Percentiles rank a stretch among this genome's conserved stretches.
Conservation (phyloP, 2,329 filamentous ascomycete species). For the Fusarium redolens region DNA sequence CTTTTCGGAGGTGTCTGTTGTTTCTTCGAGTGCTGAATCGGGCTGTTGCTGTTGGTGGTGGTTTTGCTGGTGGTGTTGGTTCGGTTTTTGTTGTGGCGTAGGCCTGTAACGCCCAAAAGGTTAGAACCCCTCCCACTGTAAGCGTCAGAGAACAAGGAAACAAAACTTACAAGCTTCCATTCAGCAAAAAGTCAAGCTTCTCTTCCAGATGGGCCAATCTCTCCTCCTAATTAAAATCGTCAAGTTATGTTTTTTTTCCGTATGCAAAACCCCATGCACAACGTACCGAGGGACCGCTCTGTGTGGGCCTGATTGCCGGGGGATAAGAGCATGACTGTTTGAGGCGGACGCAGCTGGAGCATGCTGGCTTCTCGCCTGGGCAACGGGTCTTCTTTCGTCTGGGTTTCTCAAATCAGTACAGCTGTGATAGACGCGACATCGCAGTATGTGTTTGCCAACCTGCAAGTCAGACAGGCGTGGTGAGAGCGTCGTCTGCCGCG, state of each 20-base stretch:
- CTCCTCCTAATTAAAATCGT: conserved; percentile 56
- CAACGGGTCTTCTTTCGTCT: conserved; percentile 64
- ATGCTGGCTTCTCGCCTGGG: conserved; percentile 62
- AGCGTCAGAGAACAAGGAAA: conserved; percentile 8
- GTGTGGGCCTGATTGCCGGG: conserved; percentile 50
- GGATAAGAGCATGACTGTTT: conserved; percentile 61
- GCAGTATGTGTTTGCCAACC: conserved; percentile 47
- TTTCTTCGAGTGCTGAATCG: conserved; percentile 48
- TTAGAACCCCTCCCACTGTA: conserved; percentile 42
- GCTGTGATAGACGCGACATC: not conserved
- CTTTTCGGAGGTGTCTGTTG: conserved; percentile 48
- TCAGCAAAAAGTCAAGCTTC: conserved; percentile 63
- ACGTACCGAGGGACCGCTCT: conserved; percentile 58
- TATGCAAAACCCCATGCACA: conserved; percentile 13
- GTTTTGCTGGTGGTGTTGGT: not conserved
- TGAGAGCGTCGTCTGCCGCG: conserved; percentile 54
- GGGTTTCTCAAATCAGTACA: not conserved
- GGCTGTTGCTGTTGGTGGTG: conserved; percentile 26
- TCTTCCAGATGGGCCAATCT: conserved; percentile 63
- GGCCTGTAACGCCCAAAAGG: conserved; percentile 44
- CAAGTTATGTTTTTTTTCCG: conserved; percentile 18
- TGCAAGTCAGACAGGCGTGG: conserved; percentile 60
- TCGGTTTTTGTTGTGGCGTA: conserved; percentile 32
- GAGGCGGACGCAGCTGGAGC: conserved; percentile 62
- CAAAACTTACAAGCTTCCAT: conserved; percentile 50